These are phyloP conservation scores for Candida xiaguanensis DNA, from an alignment of 805 yeast species.

Conservation along the genomic window DNA sequence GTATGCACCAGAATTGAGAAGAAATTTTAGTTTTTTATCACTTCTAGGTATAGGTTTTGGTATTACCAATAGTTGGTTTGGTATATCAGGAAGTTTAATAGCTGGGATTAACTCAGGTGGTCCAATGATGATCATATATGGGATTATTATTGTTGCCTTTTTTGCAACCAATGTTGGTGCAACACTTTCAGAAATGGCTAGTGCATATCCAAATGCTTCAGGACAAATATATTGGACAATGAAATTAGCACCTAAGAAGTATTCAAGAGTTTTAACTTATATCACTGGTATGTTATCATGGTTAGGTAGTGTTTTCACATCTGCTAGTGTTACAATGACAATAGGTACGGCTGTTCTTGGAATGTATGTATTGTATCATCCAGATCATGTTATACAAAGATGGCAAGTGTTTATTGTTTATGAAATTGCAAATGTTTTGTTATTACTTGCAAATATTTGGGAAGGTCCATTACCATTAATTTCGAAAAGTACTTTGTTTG, in stretches of 20 bases:
- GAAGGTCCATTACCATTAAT: conserved; percentile 50
- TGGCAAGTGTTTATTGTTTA: conserved; percentile 57
- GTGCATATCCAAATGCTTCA: conserved; percentile 54
- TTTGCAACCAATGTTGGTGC: conserved; percentile 42
- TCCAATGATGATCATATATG: conserved; percentile 54
- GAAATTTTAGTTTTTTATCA: conserved; percentile 40
- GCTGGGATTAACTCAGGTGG: conserved; percentile 58
- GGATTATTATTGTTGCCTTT: conserved; percentile 44
- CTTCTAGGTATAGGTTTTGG: conserved; percentile 59
- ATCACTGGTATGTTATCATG: conserved; percentile 60
- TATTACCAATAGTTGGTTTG: conserved; percentile 59
- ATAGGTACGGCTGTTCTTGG: conserved; percentile 52
- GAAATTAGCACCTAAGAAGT: conserved; percentile 46
- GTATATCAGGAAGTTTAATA: conserved; percentile 52
- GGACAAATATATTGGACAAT: conserved; percentile 61
- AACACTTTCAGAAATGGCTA: conserved; percentile 50
- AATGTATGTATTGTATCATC: conserved; percentile 37
- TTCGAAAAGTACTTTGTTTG: conserved; percentile 46
- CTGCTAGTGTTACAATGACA: conserved; percentile 45
- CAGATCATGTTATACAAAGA: conserved; percentile 21
- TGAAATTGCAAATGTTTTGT: conserved; percentile 40
- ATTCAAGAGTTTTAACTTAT: conserved; percentile 49
- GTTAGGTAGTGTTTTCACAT: conserved; percentile 28
- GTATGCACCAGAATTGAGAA: conserved; percentile 24
- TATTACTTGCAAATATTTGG: conserved; percentile 39